Evolutionary conservation across 2,329 filamentous ascomycete genomes (phyloP), one percentile per base, ranked within the genome.

Genomic region (Dothideomycetes sp.): DNA sequence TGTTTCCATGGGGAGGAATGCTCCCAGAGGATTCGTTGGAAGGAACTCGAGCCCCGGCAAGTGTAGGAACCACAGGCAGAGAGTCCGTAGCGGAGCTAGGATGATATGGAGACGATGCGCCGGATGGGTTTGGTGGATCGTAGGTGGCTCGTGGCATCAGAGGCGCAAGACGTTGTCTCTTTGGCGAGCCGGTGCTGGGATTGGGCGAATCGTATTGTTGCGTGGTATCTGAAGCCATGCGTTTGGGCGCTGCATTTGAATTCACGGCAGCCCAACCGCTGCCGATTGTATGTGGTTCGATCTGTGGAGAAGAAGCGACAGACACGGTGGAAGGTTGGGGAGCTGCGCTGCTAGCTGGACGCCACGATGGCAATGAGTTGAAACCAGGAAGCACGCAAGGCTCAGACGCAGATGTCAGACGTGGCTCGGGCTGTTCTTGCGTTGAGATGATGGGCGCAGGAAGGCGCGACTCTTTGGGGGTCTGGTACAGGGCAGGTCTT

Each of bases 251-350:
- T 25, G 60, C 52, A 40, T 62, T 64, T 28, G 62, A 52, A 15
- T 70, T 69, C 15, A 68, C 60, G 5, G 64, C 55, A 2, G 63
- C 60, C 66, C 66, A 69, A 12, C 63, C 64, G 32, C 51, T 59
- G 11, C 47, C 40, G 6, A 48, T 29, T 19, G 53, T 48, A 22
- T 45, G 46, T 7, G 48, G 36, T n/a, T 48, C 49, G n/a, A 50
- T 45, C 16, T 47, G 45, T 47, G 49, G 31, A 33, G 47, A 25
- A 37, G 41, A 17, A 29, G 44, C 33, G 19, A 32, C 31, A 29
- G 36, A 18, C 4, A 39, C 22, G 22, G 36, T 32, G 13, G 45
- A 31, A 20, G 47, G 43, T 27, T 45, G 43, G 33, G 46, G 40
- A 32, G 50, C 45, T 34, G 48, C 45, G 19, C 33, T 42, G 25